Evolutionary conservation across 2,329 filamentous ascomycete genomes (phyloP), one percentile per base, ranked within the genome.

Genomic region (Dryadomyces quercus-mongolicae): DNA sequence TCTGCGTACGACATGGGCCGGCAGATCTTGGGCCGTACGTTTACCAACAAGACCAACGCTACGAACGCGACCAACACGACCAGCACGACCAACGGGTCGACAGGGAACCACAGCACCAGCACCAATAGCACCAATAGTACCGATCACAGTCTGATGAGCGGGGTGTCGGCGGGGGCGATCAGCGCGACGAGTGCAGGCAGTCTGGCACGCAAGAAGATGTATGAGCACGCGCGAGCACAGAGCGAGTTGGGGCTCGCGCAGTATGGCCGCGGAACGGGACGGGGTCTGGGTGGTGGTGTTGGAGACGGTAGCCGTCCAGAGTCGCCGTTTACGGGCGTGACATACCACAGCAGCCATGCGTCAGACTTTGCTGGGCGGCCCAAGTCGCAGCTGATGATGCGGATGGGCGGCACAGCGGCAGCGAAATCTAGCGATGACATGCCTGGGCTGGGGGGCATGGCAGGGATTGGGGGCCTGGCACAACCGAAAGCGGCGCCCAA

Each of bases 121-220:
- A 87, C 84, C 7, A 80, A 82, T 49, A 82, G 84, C 65, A 96
- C 84, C 7, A 80, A 82, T 49, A 82, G 84, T 65, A 96, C 89
- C 16, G 83, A 85, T 61, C 82, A 85, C 62, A 97, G 88, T 63
- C 68, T 98, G 46, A 96, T 96, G 92, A 97, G 92, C 66, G 93
- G 92, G 3, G 78, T 81, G 52, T 97, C 93, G 53, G 93, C 93
- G 0, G 84, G 91, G 51, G 92, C 80, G 13, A 89, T 96, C 68
- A 97, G 92, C 67, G 88, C 90, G 51, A 97, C 93, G 16, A 97
- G 93, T 69, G 93, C 93, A 16, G 93, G 91, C 53, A 97, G 92
- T 69, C 81, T 94, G 59, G 91, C 90, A 34, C 82, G 91, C 57
- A 86, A 87, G 63, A 85, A 84, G 63, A 44, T 44, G 42, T 20